Base-by-base conservation (phyloP, 2,329 filamentous ascomycete species). In the Epichloe scottii region DNA sequence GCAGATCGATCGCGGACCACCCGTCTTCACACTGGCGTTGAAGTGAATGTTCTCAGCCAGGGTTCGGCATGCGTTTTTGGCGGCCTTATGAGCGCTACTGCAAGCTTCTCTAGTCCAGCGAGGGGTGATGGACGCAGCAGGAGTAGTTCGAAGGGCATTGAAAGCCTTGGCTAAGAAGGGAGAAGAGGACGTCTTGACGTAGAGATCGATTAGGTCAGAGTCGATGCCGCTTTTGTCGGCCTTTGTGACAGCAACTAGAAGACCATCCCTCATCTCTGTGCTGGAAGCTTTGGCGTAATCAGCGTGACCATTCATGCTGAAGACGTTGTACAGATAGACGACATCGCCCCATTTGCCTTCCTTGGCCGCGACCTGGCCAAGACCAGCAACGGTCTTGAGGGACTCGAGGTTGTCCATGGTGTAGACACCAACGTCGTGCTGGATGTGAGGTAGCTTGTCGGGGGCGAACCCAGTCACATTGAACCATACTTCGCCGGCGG, bases 291-390 rank as follows among this genome's bases (percentile, higher is more conserved):
- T 44, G 17, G 34, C 14, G 48, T 53, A 53, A 10, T 51, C 44
- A 37, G 38, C 43, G 34, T 53, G 48, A 4, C 38, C 51, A 38
- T 53, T 53, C 51, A 53, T 53, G 43, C 41, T 44, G 34, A 53
- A 53, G 15, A 15, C 38, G 30, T 51, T 53, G 23, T 50, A 26
- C 4, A 53, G 43, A 30, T 47, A 53, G 3, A 53, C 39, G 5
- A 53, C 15, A 26, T 53, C 51, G n/a, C 51, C 48, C 48, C 44
- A 53, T 50, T 42, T 47, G 17, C 48, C 48, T 17, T 50, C 17
- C 26, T 47, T n/a, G 33, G 48, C 51, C 8, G 48, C 51, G 15
- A 23, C n/a, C 2, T 23, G 6, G 14, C 35, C 44, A 14, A 53
- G 39, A 23, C 38, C 39, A 15, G 38, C 48, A 43, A 53, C 38